A percentile compares a stretch with the other conserved stretches of the same genome.
phyloP scores from a whole-genome alignment of 441 rosid species.

The Codiaeum variegatum region DNA sequence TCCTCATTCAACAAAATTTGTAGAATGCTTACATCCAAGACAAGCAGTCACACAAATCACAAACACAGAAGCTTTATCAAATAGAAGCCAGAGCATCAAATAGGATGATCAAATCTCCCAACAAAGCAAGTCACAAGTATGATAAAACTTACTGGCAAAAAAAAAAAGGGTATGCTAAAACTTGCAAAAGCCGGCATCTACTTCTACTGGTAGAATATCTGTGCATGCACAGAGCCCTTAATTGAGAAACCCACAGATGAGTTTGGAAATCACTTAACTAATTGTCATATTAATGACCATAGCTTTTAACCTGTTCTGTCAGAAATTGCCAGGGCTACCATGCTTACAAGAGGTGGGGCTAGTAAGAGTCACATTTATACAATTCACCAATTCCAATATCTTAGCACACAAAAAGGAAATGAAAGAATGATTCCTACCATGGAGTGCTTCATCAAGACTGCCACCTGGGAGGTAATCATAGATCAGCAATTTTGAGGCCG shows the following conservation, averaged over 20 bases:
- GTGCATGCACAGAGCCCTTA: background rate
- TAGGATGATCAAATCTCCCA: background rate
- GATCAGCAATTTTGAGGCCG: constrained; percentile 82
- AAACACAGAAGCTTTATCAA: background rate
- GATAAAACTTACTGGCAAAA: too few relatives aligned
- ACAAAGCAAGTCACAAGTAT: background rate
- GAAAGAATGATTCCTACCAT: constrained; percentile 47
- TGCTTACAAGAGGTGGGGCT: background rate
- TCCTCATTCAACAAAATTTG: constrained; percentile 1
- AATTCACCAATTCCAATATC: background rate
- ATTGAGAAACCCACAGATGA: background rate
- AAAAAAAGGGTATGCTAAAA: too few relatives aligned
- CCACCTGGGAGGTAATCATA: constrained; percentile 95
- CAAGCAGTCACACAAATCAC: too few relatives aligned
- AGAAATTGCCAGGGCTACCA: background rate
- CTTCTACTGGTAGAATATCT: background rate
- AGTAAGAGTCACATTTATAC: background rate
- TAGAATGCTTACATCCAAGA: background rate
- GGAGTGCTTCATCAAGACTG: constrained; percentile 97
- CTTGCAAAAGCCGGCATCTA: background rate
- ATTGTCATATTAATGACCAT: too few relatives aligned
- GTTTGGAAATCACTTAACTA: too few relatives aligned
- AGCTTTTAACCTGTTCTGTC: background rate
- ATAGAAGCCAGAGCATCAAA: background rate
- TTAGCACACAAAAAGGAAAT: background rate